A percentile compares a stretch with the other conserved stretches of the same genome.
phyloP scores from a whole-genome alignment of 495 filamentous ascomycete species.

The Penicillium coprophilum region DNA sequence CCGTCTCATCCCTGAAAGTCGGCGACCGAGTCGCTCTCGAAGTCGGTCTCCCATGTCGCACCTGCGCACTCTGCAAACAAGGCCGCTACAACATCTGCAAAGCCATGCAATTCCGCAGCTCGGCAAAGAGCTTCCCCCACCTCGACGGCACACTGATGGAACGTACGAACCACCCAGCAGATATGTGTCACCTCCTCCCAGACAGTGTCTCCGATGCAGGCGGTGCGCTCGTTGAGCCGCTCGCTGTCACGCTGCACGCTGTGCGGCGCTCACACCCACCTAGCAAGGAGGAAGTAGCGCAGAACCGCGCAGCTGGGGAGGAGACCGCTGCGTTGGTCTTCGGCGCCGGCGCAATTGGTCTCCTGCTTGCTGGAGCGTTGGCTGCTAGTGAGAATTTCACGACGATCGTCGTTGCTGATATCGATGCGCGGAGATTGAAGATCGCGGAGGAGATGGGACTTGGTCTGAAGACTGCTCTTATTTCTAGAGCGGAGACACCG shows the following conservation, averaged over 20 bases:
- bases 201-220: conserved; percentile 59
- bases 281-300: conserved; percentile 28
- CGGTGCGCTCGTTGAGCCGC: conserved; percentile 75
- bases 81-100: conserved; percentile 86
- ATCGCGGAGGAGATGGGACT: conserved; percentile 72
- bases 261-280: conserved; percentile 59
- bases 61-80: conserved; percentile 62
- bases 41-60: conserved; percentile 75
- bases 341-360: conserved; percentile 77
- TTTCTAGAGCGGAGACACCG: conserved; percentile 48
- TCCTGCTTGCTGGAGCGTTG: conserved; percentile 62
- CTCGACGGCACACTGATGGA: conserved; percentile 82
- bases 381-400: conserved; percentile 67
- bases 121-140: conserved; percentile 75
- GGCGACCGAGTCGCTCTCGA: conserved; percentile 82
- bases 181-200: conserved; percentile 57
- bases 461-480: conserved; percentile 60
- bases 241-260: conserved; percentile 79
- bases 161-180: conserved; percentile 71
- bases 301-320: conserved; percentile 23
- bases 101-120: conserved; percentile 74
- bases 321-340: conserved; percentile 66
- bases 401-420: conserved; percentile 77
- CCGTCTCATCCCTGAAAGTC: conserved; percentile 37
- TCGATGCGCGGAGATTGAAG: conserved; percentile 65